Base-by-base conservation (phyloP, 345 rosid genomes). In the Linum trigynum region DNA sequence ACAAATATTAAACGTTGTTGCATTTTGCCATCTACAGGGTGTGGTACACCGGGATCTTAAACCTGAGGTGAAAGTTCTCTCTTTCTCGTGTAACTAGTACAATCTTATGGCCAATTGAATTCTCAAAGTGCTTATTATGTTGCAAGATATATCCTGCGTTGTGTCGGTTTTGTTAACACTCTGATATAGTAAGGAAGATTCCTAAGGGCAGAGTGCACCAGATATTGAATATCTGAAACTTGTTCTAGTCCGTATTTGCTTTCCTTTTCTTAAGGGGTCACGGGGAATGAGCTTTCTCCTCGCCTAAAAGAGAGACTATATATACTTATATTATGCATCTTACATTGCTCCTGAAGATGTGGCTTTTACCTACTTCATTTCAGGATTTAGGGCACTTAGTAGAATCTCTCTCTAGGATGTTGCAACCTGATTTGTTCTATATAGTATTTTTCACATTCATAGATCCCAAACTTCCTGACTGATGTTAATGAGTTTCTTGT, bases 11-110 rank as follows among this genome's bases (percentile, higher is more conserved):
- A 79, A 81, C 41, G 94, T 87, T 39, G 91, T 89, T 75, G 81
- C 99, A 3, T 95, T 85, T 81, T 95, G 88, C 68, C 98, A 91
- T 81, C 90, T 91, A 74, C 94, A 95, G 81, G 99, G 98, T 48
- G 98, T 91, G 76, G 96, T 91, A 59, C 98, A 95, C 55, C 92
- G 98, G 71, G 99, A 95, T 76, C 74, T 95, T 51, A 89, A 95
- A 72, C 98, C 99, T 3, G 98, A 95, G 96, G 98, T 91, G 38
- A 57, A 37, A 32, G 23, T 37, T 10, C 1, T 37, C 3, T 32
- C 38, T 57, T 57, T 37, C 23, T 57, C 38, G 23, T 17, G 8
- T 57, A 6, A 10, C 11, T 57, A 3, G 8, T 57, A 57, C 11
- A 16, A 57, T n/a, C 11, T 57, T 37, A 32, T 12, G 38, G 38